Evolutionary conservation across 306 rosid genomes (phyloP).

Genomic region (Sindora glabra): DNA sequence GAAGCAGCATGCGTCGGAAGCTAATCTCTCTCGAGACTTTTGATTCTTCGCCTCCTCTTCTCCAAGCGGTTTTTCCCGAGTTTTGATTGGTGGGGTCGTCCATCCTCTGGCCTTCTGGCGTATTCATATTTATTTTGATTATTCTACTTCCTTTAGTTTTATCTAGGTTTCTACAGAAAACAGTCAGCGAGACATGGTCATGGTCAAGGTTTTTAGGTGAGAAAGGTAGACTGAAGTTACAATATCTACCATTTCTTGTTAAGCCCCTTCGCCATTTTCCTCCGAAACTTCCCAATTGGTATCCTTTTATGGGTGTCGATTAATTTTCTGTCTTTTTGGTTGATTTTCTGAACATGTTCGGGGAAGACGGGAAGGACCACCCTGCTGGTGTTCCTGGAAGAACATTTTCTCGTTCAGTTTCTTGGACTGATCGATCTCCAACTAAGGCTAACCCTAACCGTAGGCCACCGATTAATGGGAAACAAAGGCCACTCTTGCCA

Average conservation of each 20-base stretch:
- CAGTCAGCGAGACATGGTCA: conserved; percentile 16
- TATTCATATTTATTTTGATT: conserved; percentile 45
- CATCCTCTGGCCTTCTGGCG: conserved; percentile 13
- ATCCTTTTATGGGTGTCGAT: conserved; percentile 34
- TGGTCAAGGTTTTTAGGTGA: conserved; percentile 78
- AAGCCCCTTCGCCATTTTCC: too few species aligned
- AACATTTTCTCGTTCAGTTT: conserved; percentile 56
- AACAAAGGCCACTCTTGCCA: conserved; percentile 51
- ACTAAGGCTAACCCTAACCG: conserved; percentile 33
- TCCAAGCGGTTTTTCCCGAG: background rate
- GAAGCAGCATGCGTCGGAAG: too few species aligned
- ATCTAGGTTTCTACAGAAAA: conserved; percentile 7
- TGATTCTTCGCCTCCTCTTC: background rate
- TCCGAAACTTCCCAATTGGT: conserved; percentile 19
- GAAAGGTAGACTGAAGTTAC: conserved; percentile 27
- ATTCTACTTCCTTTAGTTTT: conserved; percentile 16
- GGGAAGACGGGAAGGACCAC: conserved; percentile 36
- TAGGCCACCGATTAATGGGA: conserved; percentile 33
- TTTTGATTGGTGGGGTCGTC: conserved; percentile 13
- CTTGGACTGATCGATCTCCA: conserved; percentile 80
- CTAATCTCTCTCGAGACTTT: background rate
- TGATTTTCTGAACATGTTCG: conserved; percentile 37
- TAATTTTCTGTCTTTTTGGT: conserved; percentile 4
- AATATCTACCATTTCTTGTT: conserved; percentile 25
- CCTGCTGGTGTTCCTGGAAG: conserved; percentile 9